phyloP scores from a whole-genome alignment of 202 grass and related monocot genomes.

The Saccharum hybrid region DNA sequence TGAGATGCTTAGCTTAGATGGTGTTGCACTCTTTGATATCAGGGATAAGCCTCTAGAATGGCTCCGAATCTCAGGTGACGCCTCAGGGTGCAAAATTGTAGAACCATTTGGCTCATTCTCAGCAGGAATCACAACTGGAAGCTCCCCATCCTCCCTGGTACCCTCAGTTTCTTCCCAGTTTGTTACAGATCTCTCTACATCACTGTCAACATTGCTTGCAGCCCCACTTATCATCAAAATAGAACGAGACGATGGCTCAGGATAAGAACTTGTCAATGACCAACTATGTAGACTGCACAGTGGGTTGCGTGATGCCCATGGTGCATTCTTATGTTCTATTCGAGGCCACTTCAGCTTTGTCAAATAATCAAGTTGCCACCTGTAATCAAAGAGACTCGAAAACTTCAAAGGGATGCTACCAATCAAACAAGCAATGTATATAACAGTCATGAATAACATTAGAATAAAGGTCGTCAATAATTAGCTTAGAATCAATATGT shows the following conservation, averaged over 20 bases:
- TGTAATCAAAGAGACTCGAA: slow-evolving; percentile 70
- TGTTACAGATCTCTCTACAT: slow-evolving; percentile 73
- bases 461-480: slow-evolving; percentile 24
- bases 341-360: slow-evolving; percentile 90
- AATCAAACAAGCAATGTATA: slow-evolving; percentile 44
- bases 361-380: slow-evolving; percentile 87
- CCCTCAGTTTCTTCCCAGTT: slow-evolving; percentile 84
- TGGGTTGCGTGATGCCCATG: slow-evolving; percentile 71
- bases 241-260: slow-evolving; percentile 52
- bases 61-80: slow-evolving; percentile 58
- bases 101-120: slow-evolving; percentile 46
- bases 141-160: slow-evolving; percentile 83
- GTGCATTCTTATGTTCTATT: slow-evolving; percentile 73
- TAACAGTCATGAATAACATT: slow-evolving; percentile 31
- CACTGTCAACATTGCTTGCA: slow-evolving; percentile 65
- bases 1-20: slow-evolving; percentile 64
- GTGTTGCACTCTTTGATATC: slow-evolving; percentile 80
- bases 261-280: slow-evolving; percentile 59
- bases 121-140: slow-evolving; percentile 51
- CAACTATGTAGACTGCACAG: slow-evolving; percentile 76
- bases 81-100: slow-evolving; percentile 33
- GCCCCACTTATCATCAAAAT: slow-evolving; percentile 48
- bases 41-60: slow-evolving; percentile 86
- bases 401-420: slow-evolving; percentile 54
- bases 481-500: slow-evolving; percentile 37